Evolutionary conservation across 345 rosid genomes (phyloP).

Genomic region (Salix koriyanagi): DNA sequence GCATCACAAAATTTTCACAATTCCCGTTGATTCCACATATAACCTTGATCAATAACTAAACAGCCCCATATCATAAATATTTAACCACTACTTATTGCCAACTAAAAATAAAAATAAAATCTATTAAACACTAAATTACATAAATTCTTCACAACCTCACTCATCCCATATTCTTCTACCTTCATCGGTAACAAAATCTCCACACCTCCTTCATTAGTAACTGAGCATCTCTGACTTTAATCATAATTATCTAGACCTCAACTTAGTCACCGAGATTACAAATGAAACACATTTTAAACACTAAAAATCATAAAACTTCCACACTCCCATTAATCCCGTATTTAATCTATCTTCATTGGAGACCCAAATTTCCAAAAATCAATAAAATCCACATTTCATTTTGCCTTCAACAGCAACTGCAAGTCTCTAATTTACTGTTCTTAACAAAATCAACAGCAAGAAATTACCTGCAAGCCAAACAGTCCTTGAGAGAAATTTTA

Average conservation of each 20-base stretch:
- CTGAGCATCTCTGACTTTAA: neutral
- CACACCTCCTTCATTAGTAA: neutral
- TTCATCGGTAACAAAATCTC: neutral
- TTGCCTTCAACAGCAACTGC: neutral
- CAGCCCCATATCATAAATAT: no score
- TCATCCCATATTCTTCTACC: no score
- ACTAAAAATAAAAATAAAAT: no score
- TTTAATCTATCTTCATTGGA: neutral
- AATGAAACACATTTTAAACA: neutral
- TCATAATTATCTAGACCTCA: neutral
- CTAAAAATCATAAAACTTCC: neutral
- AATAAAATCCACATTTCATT: neutral
- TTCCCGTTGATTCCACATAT: neutral
- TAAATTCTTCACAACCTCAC: no score
- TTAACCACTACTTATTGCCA: no score
- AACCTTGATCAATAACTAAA: neutral
- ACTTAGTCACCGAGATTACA: neutral
- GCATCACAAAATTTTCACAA: neutral
- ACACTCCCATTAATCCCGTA: neutral
- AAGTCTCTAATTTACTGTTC: neutral
- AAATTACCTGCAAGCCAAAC: conserved; percentile 86
- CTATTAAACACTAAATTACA: no score
- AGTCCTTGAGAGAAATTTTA: conserved; percentile 90
- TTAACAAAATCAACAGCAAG: neutral
- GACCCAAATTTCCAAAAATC: neutral